Conservation (phyloP, 352 stramenopile species). For the Phytophthora fragariaefolia region DNA sequence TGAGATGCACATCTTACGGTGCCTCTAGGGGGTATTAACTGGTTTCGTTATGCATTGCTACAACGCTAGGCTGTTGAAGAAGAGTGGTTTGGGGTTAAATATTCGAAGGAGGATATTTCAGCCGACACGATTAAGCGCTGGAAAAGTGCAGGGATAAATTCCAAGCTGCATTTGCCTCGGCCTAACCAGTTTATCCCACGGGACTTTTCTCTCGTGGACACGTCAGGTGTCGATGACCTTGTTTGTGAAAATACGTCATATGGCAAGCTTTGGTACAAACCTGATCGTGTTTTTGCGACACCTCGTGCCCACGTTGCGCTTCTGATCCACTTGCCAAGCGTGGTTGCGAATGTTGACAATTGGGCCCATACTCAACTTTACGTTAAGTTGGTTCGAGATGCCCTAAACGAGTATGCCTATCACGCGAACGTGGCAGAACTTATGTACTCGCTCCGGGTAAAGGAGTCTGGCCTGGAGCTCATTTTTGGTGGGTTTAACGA, state of each 20-base stretch:
- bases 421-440: slow-evolving; percentile 76
- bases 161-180: slow-evolving; percentile 57
- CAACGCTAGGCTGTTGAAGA: slow-evolving; percentile 56
- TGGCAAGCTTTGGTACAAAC: slow-evolving; percentile 71
- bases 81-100: slow-evolving; percentile 72
- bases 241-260: slow-evolving; percentile 46
- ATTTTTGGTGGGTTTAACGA: slow-evolving; percentile 82
- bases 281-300: slow-evolving; percentile 62
- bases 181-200: slow-evolving; percentile 77
- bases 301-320: slow-evolving; percentile 66
- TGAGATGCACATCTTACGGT: background rate
- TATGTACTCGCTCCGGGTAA: slow-evolving; percentile 72
- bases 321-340: slow-evolving; percentile 58
- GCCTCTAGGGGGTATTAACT: slow-evolving; percentile 1
- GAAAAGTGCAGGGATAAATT: slow-evolving; percentile 44
- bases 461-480: slow-evolving; percentile 68
- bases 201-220: slow-evolving; percentile 66
- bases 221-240: slow-evolving; percentile 33
- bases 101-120: slow-evolving; percentile 53
- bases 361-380: slow-evolving; percentile 64
- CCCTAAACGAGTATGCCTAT: slow-evolving; percentile 79
- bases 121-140: slow-evolving; percentile 43
- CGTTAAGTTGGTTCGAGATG: slow-evolving; percentile 67
- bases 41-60: slow-evolving; percentile 1
- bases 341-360: slow-evolving; percentile 45